These are phyloP conservation scores for Zygoascus flipseniorum DNA, from an alignment of 805 yeast species.

Conservation along the genomic window DNA sequence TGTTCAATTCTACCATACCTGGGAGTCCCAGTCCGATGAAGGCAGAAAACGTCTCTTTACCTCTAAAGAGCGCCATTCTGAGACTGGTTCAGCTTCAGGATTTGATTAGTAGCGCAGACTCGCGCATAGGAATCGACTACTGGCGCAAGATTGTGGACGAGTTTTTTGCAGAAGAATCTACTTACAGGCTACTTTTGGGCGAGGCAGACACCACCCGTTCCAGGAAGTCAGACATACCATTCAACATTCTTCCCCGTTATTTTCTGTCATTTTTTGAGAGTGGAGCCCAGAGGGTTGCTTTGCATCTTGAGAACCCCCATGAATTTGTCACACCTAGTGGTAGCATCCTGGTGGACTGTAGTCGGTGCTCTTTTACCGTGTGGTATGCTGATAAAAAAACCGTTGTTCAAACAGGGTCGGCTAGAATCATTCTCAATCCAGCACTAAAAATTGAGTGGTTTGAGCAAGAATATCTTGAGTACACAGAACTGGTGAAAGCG, in stretches of 20 bases:
- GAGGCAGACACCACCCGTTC: constrained; percentile 31
- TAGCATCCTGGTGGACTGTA: constrained; percentile 45
- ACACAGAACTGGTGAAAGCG: constrained; percentile 28
- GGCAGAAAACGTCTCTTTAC: not conserved
- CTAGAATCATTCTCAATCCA: constrained; percentile 54
- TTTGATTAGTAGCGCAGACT: not conserved
- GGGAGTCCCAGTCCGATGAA: not conserved
- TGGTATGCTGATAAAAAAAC: constrained; percentile 64
- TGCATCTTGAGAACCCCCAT: constrained; percentile 36
- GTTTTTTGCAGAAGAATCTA: constrained; percentile 45
- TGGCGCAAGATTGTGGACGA: constrained; percentile 45
- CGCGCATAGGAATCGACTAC: constrained; percentile 34
- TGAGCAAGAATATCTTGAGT: constrained; percentile 46
- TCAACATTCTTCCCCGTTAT: constrained; percentile 56
- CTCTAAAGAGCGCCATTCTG: not conserved
- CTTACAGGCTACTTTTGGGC: constrained; percentile 38
- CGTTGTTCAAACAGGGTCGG: constrained; percentile 51
- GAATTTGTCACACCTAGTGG: constrained; percentile 49
- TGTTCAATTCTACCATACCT: not conserved
- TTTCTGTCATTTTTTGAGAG: constrained; percentile 44
- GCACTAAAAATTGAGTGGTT: constrained; percentile 63
- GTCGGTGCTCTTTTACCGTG: constrained; percentile 40
- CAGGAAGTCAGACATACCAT: constrained; percentile 40
- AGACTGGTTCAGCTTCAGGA: not conserved
- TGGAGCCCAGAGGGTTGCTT: constrained; percentile 45